Conservation (phyloP, 805 yeast species). For the Cyberlindnera bimundalis region DNA sequence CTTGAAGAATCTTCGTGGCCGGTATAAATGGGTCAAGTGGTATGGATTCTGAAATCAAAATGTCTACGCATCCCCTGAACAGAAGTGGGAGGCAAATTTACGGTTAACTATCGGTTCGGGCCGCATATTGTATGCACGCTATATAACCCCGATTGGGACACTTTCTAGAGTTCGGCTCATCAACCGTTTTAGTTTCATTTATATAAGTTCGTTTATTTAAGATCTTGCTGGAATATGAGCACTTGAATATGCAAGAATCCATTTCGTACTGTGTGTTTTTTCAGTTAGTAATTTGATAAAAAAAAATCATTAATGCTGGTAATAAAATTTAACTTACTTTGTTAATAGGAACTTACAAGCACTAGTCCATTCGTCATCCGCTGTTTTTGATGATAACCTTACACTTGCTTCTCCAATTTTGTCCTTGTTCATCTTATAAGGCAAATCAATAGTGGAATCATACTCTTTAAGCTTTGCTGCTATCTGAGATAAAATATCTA, state of each 20-base stretch:
- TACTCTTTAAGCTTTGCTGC: conserved; percentile 34
- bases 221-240: conserved; percentile 27
- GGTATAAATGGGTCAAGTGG: too few relatives aligned
- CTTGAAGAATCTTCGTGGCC: too few relatives aligned
- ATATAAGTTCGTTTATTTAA: neutral
- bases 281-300: conserved; percentile 2
- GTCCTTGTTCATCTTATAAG: conserved; percentile 69
- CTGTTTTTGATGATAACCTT: conserved; percentile 56
- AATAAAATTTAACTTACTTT: conserved; percentile 31
- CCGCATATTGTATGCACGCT: neutral
- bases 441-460: conserved; percentile 60
- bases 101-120: neutral
- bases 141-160: neutral
- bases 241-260: conserved; percentile 77
- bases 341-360: conserved; percentile 82
- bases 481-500: conserved; percentile 48
- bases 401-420: conserved; percentile 76
- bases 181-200: too few relatives aligned
- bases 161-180: too few relatives aligned
- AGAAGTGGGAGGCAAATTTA: neutral
- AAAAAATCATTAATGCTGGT: neutral
- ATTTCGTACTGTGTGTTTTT: conserved; percentile 45
- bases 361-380: conserved; percentile 82
- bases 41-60: too few relatives aligned
- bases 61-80: too few relatives aligned